These are phyloP conservation scores for Hypoxylon sp. DNA, from an alignment of 2,329 filamentous ascomycete species.

Conservation along the genomic window DNA sequence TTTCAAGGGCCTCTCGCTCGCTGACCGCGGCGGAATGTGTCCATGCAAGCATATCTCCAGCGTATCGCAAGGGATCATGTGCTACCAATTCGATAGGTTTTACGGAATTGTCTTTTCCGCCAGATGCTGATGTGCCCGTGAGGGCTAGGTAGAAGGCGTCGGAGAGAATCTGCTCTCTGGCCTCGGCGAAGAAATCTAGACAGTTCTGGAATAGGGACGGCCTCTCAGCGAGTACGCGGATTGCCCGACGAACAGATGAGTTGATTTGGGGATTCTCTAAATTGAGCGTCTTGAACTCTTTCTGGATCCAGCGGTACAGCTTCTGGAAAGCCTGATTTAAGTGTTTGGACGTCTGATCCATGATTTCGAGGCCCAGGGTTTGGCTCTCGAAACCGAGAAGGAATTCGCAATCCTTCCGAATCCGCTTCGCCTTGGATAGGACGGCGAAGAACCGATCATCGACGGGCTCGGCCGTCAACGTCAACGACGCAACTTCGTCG, in stretches of 20 bases:
- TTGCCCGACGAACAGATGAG: slow-evolving; percentile 79
- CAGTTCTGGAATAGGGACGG: slow-evolving; percentile 93
- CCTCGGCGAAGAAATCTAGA: slow-evolving; percentile 90
- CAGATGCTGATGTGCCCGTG: slow-evolving; percentile 71
- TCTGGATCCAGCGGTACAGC: slow-evolving; percentile 92
- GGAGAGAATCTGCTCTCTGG: slow-evolving; percentile 83
- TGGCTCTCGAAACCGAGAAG: slow-evolving; percentile 91
- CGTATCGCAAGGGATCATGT: slow-evolving; percentile 89
- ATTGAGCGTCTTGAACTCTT: slow-evolving; percentile 90
- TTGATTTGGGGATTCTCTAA: slow-evolving; percentile 94
- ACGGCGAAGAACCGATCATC: slow-evolving; percentile 84
- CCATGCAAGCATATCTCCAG: slow-evolving; percentile 98
- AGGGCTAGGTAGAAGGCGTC: slow-evolving; percentile 90
- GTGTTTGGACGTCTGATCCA: slow-evolving; percentile 87
- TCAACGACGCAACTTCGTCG: slow-evolving; percentile 78
- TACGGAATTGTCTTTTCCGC: slow-evolving; percentile 65
- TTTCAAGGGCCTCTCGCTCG: slow-evolving; percentile 89
- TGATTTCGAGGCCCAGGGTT: slow-evolving; percentile 84
- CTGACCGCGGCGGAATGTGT: slow-evolving; percentile 92
- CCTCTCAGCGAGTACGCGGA: slow-evolving; percentile 87
- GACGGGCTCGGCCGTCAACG: slow-evolving; percentile 80
- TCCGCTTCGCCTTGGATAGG: slow-evolving; percentile 81
- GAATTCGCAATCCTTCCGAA: slow-evolving; percentile 87
- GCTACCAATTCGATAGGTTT: slow-evolving; percentile 96
- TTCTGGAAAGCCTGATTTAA: slow-evolving; percentile 94